phyloP scores from a whole-genome alignment of 768 basidiomycete species.

The Rhodotorula taiwanensis region DNA sequence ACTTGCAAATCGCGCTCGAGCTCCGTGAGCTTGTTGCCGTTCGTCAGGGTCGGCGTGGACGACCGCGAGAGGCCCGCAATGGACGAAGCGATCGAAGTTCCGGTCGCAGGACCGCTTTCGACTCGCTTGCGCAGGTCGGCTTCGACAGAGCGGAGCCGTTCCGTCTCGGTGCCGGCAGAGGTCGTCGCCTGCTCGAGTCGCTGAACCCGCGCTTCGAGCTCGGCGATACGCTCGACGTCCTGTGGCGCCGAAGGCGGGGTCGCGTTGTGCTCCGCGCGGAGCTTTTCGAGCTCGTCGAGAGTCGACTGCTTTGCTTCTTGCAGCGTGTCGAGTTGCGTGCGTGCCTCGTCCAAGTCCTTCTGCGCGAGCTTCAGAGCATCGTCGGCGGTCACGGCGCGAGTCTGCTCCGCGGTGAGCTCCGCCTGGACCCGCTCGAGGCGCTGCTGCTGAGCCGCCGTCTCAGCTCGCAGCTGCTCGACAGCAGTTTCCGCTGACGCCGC shows the following conservation, averaged over 20 bases:
- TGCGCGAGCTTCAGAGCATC: background rate
- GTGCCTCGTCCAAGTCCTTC: background rate
- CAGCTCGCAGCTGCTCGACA: background rate
- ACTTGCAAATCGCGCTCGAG: slow-evolving; percentile 26
- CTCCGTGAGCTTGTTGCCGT: background rate
- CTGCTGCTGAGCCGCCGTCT: background rate
- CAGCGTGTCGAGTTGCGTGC: background rate
- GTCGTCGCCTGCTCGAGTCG: background rate
- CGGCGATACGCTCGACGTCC: background rate
- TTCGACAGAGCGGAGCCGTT: slow-evolving; percentile 39
- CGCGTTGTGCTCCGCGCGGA: background rate
- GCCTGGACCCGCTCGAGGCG: background rate
- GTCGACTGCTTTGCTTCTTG: no score
- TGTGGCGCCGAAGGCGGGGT: background rate
- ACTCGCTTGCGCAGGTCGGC: slow-evolving; percentile 9
- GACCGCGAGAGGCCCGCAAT: no score
- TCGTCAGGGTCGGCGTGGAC: background rate
- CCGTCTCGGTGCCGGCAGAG: slow-evolving; percentile 43
- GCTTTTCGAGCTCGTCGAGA: background rate
- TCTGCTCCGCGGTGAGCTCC: background rate
- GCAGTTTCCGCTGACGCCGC: background rate
- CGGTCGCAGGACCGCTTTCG: background rate
- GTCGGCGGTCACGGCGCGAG: background rate
- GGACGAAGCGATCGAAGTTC: no score
- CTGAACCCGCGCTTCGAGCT: background rate